Conservation (phyloP, 2,329 filamentous ascomycete genomes). For the Pestalotiopsis sp. region DNA sequence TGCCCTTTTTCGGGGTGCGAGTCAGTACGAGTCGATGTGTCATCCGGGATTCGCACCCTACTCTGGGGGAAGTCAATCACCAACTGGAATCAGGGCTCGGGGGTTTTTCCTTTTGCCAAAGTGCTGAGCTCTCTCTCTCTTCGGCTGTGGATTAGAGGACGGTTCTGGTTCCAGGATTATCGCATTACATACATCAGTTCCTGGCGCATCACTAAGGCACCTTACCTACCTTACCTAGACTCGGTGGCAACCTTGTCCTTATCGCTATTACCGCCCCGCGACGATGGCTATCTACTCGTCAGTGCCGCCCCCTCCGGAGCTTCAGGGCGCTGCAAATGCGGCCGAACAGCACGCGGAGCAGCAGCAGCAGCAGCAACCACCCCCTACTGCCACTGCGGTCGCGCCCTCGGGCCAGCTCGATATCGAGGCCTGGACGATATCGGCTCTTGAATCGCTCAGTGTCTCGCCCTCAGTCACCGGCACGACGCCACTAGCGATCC, state of each 20-base stretch:
- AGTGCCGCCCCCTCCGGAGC: conserved; percentile 51
- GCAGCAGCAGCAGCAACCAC: conserved; percentile 17
- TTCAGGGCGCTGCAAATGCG: conserved; percentile 25
- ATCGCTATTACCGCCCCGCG: background rate
- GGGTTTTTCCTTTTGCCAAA: background rate
- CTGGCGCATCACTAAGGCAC: background rate
- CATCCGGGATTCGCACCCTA: background rate
- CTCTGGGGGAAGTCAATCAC: background rate
- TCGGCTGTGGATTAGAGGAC: background rate
- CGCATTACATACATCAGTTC: background rate
- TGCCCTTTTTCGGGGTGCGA: conserved; percentile 6
- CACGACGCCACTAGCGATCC: conserved; percentile 70
- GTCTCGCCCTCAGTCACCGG: conserved; percentile 60
- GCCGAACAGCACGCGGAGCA: conserved; percentile 18
- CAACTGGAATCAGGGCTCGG: background rate
- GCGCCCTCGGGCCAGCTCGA: conserved; percentile 46
- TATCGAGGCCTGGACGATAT: conserved; percentile 69
- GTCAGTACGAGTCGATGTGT: conserved; percentile 14
- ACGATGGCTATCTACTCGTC: conserved; percentile 52
- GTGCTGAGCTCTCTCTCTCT: background rate
- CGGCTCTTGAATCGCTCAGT: conserved; percentile 57
- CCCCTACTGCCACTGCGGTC: conserved; percentile 22
- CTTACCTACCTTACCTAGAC: background rate
- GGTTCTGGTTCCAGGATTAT: background rate
- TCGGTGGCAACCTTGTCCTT: background rate